A percentile compares a stretch with the other conserved stretches of the same genome.
Conservation (phyloP, 1,139 yeast species). For the Hyphopichia wangnamkhiaoensis region DNA sequence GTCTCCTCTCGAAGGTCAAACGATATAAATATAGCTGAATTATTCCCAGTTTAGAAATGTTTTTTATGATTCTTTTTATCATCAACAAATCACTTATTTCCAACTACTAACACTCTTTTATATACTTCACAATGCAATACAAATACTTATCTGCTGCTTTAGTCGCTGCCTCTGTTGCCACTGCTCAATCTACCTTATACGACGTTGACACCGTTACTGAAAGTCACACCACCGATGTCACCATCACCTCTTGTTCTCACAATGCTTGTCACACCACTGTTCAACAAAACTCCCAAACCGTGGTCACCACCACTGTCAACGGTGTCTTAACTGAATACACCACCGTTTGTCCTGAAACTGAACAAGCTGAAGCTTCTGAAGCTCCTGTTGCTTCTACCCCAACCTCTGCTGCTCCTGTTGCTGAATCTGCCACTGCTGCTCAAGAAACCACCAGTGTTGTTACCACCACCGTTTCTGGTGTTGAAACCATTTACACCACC, state of each 20-base stretch:
- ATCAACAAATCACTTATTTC: slow-evolving; percentile 7
- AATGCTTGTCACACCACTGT: slow-evolving; percentile 27
- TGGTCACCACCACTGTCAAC: slow-evolving; percentile 42
- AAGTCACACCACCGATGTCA: slow-evolving; percentile 34
- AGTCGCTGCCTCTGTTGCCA: slow-evolving; percentile 17
- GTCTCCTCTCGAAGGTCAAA: background rate
- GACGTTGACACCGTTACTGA: slow-evolving; percentile 33
- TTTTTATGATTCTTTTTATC: background rate
- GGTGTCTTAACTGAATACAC: slow-evolving; percentile 49
- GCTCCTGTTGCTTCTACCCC: slow-evolving; percentile 10
- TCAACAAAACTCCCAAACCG: slow-evolving; percentile 24
- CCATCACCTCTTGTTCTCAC: slow-evolving; percentile 45
- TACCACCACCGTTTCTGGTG: slow-evolving; percentile 25
- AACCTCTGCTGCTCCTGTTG: slow-evolving; percentile 13
- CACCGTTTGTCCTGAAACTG: slow-evolving; percentile 48
- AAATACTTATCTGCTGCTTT: slow-evolving; percentile 32
- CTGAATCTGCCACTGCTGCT: slow-evolving; percentile 9
- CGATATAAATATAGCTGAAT: slow-evolving; percentile 13
- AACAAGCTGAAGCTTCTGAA: slow-evolving; percentile 4
- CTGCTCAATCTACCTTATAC: slow-evolving; percentile 19
- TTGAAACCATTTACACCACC: slow-evolving; percentile 24
- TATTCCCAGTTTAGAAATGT: slow-evolving; percentile 4
- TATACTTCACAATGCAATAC: slow-evolving; percentile 32
- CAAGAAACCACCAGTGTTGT: slow-evolving; percentile 19
- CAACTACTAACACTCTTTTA: slow-evolving; percentile 12